Evolutionary conservation across 1,139 yeast species (phyloP).

Genomic region (Debaryomycetaceae sp.): DNA sequence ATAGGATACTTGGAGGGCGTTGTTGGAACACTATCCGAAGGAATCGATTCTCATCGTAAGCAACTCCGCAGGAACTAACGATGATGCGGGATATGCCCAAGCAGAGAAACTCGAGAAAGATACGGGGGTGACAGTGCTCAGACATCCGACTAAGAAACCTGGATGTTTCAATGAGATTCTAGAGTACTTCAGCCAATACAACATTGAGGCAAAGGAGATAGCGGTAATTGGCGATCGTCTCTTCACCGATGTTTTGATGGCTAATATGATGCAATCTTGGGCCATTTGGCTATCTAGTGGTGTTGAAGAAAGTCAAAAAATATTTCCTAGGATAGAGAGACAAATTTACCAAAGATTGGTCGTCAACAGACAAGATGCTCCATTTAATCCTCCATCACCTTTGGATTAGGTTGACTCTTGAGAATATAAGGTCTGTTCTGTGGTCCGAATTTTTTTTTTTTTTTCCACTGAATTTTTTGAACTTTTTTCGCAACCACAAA

Average conservation of each 20-base stretch:
- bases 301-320: slow-evolving; percentile 52
- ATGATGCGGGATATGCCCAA: slow-evolving; percentile 58
- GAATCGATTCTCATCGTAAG: slow-evolving; percentile 77
- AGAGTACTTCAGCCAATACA: slow-evolving; percentile 49
- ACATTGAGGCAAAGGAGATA: slow-evolving; percentile 59
- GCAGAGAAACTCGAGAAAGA: slow-evolving; percentile 62
- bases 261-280: slow-evolving; percentile 86
- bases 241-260: slow-evolving; percentile 90
- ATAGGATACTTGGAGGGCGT: slow-evolving; percentile 52
- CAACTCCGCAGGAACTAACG: slow-evolving; percentile 90
- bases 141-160: slow-evolving; percentile 83
- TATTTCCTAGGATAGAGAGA: slow-evolving; percentile 55
- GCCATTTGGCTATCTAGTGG: slow-evolving; percentile 85
- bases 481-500: slow-evolving; percentile 1
- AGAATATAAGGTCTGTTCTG: neutral
- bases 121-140: slow-evolving; percentile 74
- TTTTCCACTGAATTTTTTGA: neutral
- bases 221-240: slow-evolving; percentile 88
- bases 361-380: slow-evolving; percentile 16
- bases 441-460: neutral
- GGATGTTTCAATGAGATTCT: slow-evolving; percentile 77
- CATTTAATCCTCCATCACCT: slow-evolving; percentile 29
- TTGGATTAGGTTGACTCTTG: neutral
- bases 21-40: slow-evolving; percentile 57
- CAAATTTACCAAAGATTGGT: slow-evolving; percentile 33